Conservation (phyloP, 73 alveolate species). For the Strombidium stylifer region DNA sequence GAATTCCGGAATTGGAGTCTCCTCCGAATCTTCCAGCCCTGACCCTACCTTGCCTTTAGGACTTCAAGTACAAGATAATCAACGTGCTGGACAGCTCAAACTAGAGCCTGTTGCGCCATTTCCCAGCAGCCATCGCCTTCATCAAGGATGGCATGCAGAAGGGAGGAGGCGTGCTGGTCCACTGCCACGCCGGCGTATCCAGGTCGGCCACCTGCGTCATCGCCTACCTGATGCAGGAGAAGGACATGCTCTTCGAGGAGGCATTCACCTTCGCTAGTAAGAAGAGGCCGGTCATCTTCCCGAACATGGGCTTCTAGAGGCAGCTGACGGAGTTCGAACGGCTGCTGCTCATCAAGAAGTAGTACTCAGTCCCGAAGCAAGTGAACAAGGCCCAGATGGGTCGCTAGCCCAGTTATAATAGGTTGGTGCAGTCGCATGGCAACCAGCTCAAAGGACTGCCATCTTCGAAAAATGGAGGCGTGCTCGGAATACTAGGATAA, state of each 20-base stretch:
- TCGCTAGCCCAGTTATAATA: not conserved
- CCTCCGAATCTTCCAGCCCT: too few relatives aligned
- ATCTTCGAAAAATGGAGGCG: not conserved
- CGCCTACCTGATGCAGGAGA: conserved; percentile 85
- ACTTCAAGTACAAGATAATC: conserved; percentile 62
- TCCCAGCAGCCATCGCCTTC: conserved; percentile 69
- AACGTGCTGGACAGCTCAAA: conserved; percentile 59
- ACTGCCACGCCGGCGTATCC: conserved; percentile 94
- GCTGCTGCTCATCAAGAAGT: conserved; percentile 8
- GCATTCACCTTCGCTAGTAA: conserved; percentile 75
- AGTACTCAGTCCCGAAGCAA: not conserved
- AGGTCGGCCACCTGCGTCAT: conserved; percentile 86
- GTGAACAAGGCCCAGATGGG: not conserved
- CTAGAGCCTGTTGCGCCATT: conserved; percentile 59
- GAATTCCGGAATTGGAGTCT: too few relatives aligned
- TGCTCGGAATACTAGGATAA: not conserved
- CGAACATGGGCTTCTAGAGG: conserved; percentile 85
- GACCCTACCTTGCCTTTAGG: too few relatives aligned
- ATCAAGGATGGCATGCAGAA: conserved; percentile 71
- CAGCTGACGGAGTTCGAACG: conserved; percentile 81
- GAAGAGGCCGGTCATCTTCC: conserved; percentile 81
- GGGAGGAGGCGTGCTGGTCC: conserved; percentile 80
- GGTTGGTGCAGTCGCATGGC: not conserved
- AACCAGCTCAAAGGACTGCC: not conserved
- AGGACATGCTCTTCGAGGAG: conserved; percentile 67